Evolutionary conservation across 805 yeast genomes (phyloP).

Genomic region (Ogataea ramenticola): DNA sequence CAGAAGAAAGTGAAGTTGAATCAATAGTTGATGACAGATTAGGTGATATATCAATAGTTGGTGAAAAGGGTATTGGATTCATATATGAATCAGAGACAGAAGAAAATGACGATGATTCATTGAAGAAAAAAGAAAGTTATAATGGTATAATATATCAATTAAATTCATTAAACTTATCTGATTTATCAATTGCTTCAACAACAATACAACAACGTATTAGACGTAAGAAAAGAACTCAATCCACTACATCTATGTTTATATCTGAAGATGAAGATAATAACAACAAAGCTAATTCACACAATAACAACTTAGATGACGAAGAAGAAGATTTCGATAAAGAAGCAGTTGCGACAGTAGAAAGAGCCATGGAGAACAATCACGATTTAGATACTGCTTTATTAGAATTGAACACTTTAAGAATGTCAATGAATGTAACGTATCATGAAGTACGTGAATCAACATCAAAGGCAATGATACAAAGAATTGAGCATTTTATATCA

Average conservation of each 20-base stretch:
- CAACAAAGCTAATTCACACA: slow-evolving; percentile 60
- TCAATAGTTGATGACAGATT: slow-evolving; percentile 5
- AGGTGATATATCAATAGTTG: slow-evolving; percentile 29
- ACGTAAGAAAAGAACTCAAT: slow-evolving; percentile 27
- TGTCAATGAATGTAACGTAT: slow-evolving; percentile 95
- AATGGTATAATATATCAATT: slow-evolving; percentile 38
- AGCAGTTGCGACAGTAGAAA: slow-evolving; percentile 87
- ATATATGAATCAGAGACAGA: slow-evolving; percentile 45
- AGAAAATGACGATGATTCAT: slow-evolving; percentile 29
- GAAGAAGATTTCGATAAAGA: slow-evolving; percentile 80
- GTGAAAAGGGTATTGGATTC: slow-evolving; percentile 44
- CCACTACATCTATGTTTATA: slow-evolving; percentile 28
- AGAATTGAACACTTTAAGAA: slow-evolving; percentile 88
- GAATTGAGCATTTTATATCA: slow-evolving; percentile 66
- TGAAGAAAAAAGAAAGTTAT: slow-evolving; percentile 10
- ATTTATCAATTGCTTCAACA: slow-evolving; percentile 45
- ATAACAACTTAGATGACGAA: slow-evolving; percentile 20
- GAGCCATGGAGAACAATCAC: slow-evolving; percentile 90
- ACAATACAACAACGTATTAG: slow-evolving; percentile 28
- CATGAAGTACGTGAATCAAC: slow-evolving; percentile 89
- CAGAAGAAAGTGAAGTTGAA: slow-evolving; percentile 7
- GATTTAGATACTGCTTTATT: slow-evolving; percentile 87
- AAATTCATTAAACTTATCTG: slow-evolving; percentile 39
- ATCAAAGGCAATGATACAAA: slow-evolving; percentile 56
- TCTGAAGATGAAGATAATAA: slow-evolving; percentile 33